phyloP scores from a whole-genome alignment of 1,284 basidiomycete genomes.

The Papiliotrema flavescens region DNA sequence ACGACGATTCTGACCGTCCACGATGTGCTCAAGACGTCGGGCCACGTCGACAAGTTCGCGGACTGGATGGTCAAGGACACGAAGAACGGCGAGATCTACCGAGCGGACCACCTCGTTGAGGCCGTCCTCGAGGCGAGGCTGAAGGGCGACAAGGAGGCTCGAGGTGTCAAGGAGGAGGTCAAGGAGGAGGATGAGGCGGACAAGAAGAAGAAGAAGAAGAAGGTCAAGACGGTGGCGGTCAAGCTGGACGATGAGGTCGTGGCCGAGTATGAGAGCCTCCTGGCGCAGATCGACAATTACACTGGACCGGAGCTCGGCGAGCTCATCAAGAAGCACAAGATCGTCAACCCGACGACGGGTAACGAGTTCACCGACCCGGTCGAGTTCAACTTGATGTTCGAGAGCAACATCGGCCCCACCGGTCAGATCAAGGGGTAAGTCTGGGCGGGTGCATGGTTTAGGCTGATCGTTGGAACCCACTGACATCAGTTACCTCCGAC shows the following conservation, averaged over 20 bases:
- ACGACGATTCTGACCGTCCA: slow-evolving; percentile 97
- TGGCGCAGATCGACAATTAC: slow-evolving; percentile 97
- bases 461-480: neutral
- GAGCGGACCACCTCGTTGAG: slow-evolving; percentile 96
- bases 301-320: slow-evolving; percentile 83
- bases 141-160: slow-evolving; percentile 88
- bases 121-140: slow-evolving; percentile 85
- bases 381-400: slow-evolving; percentile 99
- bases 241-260: slow-evolving; percentile 74
- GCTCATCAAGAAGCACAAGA: slow-evolving; percentile 76
- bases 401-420: slow-evolving; percentile 93
- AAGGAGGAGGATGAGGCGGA: slow-evolving; percentile 60
- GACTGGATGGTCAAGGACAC: slow-evolving; percentile 99
- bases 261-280: slow-evolving; percentile 71
- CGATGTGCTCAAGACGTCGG: slow-evolving; percentile 94
- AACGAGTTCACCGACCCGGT: slow-evolving; percentile 91
- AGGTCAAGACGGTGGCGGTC: slow-evolving; percentile 70
- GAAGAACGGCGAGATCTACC: slow-evolving; percentile 91
- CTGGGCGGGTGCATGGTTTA: neutral
- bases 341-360: slow-evolving; percentile 86
- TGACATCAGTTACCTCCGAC: slow-evolving; percentile 76
- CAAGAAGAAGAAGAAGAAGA: slow-evolving; percentile 76
- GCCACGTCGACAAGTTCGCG: slow-evolving; percentile 96
- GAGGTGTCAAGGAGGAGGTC: slow-evolving; percentile 60
- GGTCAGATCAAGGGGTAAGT: slow-evolving; percentile 89